phyloP scores from a whole-genome alignment of 108 stramenopile species.

The Nitzschia sp. region DNA sequence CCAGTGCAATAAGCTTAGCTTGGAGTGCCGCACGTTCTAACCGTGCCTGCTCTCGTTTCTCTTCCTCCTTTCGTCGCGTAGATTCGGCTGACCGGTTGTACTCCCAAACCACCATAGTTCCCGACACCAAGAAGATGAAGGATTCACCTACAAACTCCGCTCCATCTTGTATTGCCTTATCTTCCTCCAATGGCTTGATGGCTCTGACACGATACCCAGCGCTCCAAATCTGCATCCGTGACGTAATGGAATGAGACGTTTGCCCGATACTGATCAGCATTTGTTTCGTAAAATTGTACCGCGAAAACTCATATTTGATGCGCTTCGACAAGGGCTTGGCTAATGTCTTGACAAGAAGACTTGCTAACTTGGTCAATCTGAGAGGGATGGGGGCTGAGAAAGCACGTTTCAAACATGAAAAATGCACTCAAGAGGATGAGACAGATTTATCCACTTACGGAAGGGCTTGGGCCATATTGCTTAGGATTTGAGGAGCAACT shows the following conservation, averaged over 20 bases:
- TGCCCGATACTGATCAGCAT: constrained; percentile 79
- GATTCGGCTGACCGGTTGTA: constrained; percentile 69
- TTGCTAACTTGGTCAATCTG: constrained; percentile 48
- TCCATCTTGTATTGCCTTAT: constrained; percentile 68
- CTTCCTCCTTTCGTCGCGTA: constrained; percentile 53
- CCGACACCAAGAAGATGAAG: constrained; percentile 68
- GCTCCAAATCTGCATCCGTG: constrained; percentile 87
- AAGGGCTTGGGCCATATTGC: constrained; percentile 24
- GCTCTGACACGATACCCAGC: constrained; percentile 75
- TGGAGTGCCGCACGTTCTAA: constrained; percentile 51
- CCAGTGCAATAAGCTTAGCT: constrained; percentile 67
- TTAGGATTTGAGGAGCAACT: background rate
- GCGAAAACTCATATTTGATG: constrained; percentile 64
- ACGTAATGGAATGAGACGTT: constrained; percentile 61
- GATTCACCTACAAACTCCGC: constrained; percentile 85
- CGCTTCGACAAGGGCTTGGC: constrained; percentile 81
- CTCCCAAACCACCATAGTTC: constrained; percentile 60
- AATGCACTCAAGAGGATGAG: background rate
- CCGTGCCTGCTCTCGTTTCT: constrained; percentile 48
- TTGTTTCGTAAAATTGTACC: constrained; percentile 48
- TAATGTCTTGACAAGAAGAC: constrained; percentile 43
- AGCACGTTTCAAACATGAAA: constrained; percentile 1
- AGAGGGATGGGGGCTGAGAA: background rate
- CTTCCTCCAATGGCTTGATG: constrained; percentile 70
- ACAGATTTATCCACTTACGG: constrained; percentile 18